phyloP scores from a whole-genome alignment of 2,329 filamentous ascomycete genomes.

The Teratosphaeria gauchensis region DNA sequence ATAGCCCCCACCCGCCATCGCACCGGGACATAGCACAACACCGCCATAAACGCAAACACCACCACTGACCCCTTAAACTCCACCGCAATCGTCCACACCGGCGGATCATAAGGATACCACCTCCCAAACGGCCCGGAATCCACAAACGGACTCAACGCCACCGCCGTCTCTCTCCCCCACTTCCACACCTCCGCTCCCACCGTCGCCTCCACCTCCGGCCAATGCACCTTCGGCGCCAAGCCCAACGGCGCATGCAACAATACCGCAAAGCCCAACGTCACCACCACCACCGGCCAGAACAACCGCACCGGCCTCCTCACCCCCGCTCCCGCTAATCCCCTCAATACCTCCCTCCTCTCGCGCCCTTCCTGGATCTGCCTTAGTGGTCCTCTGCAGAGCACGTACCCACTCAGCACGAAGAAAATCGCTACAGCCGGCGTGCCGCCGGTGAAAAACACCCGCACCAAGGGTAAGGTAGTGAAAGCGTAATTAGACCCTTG shows the following conservation, averaged over 20 bases:
- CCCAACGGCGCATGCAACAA: slow-evolving; percentile 42
- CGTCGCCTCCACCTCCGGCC: slow-evolving; percentile 25
- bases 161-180: slow-evolving; percentile 37
- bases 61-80: slow-evolving; percentile 55
- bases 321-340: slow-evolving; percentile 26
- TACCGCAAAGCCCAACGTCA: slow-evolving; percentile 43
- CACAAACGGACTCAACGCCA: slow-evolving; percentile 46
- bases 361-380: slow-evolving; percentile 23
- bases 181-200: slow-evolving; percentile 40
- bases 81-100: slow-evolving; percentile 49
- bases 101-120: slow-evolving; percentile 6
- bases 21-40: slow-evolving; percentile 43
- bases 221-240: slow-evolving; percentile 24
- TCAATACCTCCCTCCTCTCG: slow-evolving; percentile 18
- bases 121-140: slow-evolving; percentile 46
- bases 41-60: slow-evolving; percentile 46
- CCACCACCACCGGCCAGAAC: slow-evolving; percentile 40
- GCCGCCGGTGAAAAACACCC: slow-evolving; percentile 51
- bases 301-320: slow-evolving; percentile 40
- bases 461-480: slow-evolving; percentile 46
- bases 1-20: slow-evolving; percentile 28
- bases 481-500: slow-evolving; percentile 39
- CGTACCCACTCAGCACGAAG: slow-evolving; percentile 44
- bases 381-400: slow-evolving; percentile 31
- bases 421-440: slow-evolving; percentile 47